Base-by-base conservation (phyloP, 805 yeast genomes). In the Kluyveromyces aestuarii region DNA sequence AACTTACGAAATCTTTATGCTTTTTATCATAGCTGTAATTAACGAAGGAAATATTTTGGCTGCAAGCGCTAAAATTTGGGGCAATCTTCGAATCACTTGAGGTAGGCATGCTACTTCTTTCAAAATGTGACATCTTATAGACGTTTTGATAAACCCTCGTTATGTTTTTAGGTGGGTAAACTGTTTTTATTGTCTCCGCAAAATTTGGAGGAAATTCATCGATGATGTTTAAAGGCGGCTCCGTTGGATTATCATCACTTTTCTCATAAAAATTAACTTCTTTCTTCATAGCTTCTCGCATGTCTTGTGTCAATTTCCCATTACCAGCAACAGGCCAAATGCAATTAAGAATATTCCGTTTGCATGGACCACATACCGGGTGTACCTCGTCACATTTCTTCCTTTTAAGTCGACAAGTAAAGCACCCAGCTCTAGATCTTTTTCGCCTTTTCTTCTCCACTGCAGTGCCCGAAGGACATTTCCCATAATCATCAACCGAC, bases 381-480 rank as follows among this genome's bases (percentile, higher is more conserved):
- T 41, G 54, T 8, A n/a, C 38, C 36, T 56, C 60, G 50, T 56
- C 57, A 44, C 60, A 56, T 35, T 56, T 54, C 47, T 53, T 51
- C 45, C 55, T 52, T 27, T 51, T 52, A 14, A 48, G 41, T 19
- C 59, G 46, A 41, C 59, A 55, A 8, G 57, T 52, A 44, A 52
- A 55, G 42, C 59, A 55, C 2, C 59, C 59, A 5, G 55, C 41
- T 33, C 50, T 50, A 6, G 55, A 49, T 41, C 58, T 45, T n/a
- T 44, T 52, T 10, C 44, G 40, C n/a, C 47, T 52, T 33, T 47
- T 45, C 17, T 27, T 41, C 6, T 35, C 25, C 14, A 14, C 41
- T 13, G 11, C 35, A 30, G 14, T 3, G 35, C 35, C 11, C 14
- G 35, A 11, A 30, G 14, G 11, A 10, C 14, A 10, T 30, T 5